A percentile compares a stretch with the other conserved stretches of the same genome.
phyloP scores from a whole-genome alignment of 306 rosid species.

The Lathyrus tuberosus region DNA sequence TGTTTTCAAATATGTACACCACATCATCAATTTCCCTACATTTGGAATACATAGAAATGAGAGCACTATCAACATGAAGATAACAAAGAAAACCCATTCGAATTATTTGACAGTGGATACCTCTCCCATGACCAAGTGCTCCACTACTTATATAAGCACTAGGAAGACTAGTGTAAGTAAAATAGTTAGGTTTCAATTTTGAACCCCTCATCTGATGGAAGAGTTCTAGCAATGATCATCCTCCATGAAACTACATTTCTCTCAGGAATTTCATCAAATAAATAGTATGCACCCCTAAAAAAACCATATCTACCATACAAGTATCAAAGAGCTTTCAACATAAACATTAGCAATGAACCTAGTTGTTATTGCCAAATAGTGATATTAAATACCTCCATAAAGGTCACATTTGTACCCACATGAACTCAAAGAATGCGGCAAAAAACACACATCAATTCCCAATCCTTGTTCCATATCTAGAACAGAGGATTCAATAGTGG shows the following conservation, averaged over 20 bases:
- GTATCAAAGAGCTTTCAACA: no score
- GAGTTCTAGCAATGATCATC: conserved; percentile 42
- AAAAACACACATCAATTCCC: conserved; percentile 42
- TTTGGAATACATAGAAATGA: conserved; percentile 80
- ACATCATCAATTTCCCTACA: conserved; percentile 72
- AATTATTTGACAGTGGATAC: conserved; percentile 66
- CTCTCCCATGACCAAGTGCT: conserved; percentile 79
- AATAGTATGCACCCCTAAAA: no score
- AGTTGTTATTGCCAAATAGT: no score
- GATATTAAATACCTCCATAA: no score
- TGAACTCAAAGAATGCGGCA: no score
- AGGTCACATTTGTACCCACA: no score
- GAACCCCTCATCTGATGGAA: conserved; percentile 58
- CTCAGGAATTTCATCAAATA: no score
- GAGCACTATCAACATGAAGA: conserved; percentile 63
- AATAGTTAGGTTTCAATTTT: conserved; percentile 59
- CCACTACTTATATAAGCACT: conserved; percentile 85
- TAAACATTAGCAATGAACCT: no score
- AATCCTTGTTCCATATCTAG: conserved; percentile 37
- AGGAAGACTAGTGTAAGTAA: conserved; percentile 65
- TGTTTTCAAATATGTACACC: conserved; percentile 52
- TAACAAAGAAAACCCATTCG: conserved; percentile 59
- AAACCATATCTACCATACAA: no score
- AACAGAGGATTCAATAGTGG: conserved; percentile 38
- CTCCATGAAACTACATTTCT: no score